Conservation (phyloP, 192 early-diverging fungal species). For the Dissophora ornata region DNA sequence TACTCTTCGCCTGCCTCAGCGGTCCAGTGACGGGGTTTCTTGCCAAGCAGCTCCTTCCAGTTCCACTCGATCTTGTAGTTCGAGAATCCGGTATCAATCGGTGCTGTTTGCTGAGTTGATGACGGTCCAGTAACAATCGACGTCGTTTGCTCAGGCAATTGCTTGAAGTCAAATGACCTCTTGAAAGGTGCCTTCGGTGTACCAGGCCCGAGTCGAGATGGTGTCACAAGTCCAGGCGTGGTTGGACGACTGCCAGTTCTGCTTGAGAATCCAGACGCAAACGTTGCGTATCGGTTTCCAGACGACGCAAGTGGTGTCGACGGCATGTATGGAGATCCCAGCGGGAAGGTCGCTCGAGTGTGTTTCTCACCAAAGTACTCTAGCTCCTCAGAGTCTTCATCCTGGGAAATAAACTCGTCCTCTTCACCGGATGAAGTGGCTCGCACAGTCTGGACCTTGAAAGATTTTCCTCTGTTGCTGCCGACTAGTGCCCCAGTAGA, state of each 20-base stretch:
- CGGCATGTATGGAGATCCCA: slow-evolving; percentile 50
- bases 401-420: slow-evolving; percentile 8
- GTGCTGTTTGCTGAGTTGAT: slow-evolving; percentile 6
- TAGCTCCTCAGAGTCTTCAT: slow-evolving; percentile 32
- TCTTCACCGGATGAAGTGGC: slow-evolving; percentile 3
- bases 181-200: slow-evolving; percentile 34
- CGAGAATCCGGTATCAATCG: slow-evolving; percentile 33
- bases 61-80: slow-evolving; percentile 54
- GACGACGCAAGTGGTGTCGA: slow-evolving; percentile 33
- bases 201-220: slow-evolving; percentile 41
- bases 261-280: slow-evolving; percentile 43
- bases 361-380: slow-evolving; percentile 52
- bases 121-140: background rate
- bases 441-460: background rate
- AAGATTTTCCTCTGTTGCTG: slow-evolving; percentile 7
- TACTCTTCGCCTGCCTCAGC: slow-evolving; percentile 43
- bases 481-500: background rate
- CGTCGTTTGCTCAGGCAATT: background rate
- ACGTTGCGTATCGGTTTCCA: slow-evolving; percentile 16
- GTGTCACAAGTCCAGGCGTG: slow-evolving; percentile 39
- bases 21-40: slow-evolving; percentile 50
- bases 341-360: slow-evolving; percentile 15
- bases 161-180: slow-evolving; percentile 23
- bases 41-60: slow-evolving; percentile 51
- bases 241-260: slow-evolving; percentile 35